Conservation (phyloP, 768 basidiomycete species). For the Lentinula sp. region DNA sequence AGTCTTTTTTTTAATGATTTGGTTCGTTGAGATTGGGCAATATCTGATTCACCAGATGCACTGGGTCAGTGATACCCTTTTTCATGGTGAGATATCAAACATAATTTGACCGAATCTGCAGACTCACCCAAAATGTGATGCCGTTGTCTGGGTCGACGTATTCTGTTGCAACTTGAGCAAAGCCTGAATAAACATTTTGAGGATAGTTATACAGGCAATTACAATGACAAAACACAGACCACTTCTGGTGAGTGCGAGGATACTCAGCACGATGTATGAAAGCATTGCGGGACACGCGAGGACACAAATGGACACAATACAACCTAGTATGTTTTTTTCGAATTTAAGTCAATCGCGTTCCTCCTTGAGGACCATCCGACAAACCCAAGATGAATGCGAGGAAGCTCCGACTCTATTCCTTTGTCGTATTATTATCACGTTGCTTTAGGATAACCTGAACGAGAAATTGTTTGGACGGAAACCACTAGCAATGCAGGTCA, state of each 20-base stretch:
- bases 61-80: slow-evolving; percentile 33
- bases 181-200: slow-evolving; percentile 21
- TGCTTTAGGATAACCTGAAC: not conserved
- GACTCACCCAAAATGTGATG: slow-evolving; percentile 35
- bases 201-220: not conserved
- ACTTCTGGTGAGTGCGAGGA: slow-evolving; percentile 23
- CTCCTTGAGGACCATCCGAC: not conserved
- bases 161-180: slow-evolving; percentile 35
- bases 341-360: not conserved
- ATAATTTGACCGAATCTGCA: not conserved
- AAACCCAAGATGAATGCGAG: slow-evolving; percentile 8
- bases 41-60: slow-evolving; percentile 31
- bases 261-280: slow-evolving; percentile 14
- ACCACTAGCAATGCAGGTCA: not conserved
- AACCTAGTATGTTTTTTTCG: not conserved
- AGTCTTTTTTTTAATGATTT: not conserved
- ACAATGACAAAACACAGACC: slow-evolving; percentile 14
- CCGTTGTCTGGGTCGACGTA: slow-evolving; percentile 51
- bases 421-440: not conserved
- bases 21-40: slow-evolving; percentile 17
- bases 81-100: not conserved
- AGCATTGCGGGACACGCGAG: slow-evolving; percentile 8
- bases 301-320: not conserved
- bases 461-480: not conserved
- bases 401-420: slow-evolving; percentile 7